Percentiles rank a stretch among this genome's conserved stretches.
Evolutionary conservation across 805 yeast genomes (phyloP).

Genomic region (Wickerhamomyces mucosus): DNA sequence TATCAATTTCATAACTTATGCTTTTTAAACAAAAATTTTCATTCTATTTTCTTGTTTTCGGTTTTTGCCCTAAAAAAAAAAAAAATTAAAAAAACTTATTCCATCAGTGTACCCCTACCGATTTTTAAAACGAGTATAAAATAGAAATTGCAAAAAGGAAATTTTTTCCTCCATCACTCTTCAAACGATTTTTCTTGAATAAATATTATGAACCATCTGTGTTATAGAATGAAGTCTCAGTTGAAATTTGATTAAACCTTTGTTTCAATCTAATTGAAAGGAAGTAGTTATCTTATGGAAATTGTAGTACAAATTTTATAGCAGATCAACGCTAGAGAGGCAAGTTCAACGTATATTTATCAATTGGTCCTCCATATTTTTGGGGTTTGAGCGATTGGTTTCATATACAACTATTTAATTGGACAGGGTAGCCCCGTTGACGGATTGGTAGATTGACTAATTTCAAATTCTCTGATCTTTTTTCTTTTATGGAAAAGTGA

Average conservation of each 20-base stretch:
- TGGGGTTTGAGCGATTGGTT: conserved; percentile 46
- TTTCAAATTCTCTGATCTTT: conserved; percentile 42
- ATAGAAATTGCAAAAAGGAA: conserved; percentile 4
- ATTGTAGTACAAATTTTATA: conserved; percentile 21
- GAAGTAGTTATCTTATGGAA: conserved; percentile 9
- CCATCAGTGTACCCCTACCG: too few relatives aligned
- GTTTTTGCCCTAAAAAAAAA: too few relatives aligned
- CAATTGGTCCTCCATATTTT: conserved; percentile 16
- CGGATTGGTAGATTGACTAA: conserved; percentile 70
- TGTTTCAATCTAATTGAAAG: not conserved
- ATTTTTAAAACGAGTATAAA: too few relatives aligned
- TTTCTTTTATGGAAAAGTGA: too few relatives aligned
- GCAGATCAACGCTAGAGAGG: conserved; percentile 58
- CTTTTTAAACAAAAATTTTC: too few relatives aligned
- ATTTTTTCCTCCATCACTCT: conserved; percentile 3
- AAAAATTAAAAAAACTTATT: too few relatives aligned
- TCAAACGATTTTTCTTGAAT: not conserved
- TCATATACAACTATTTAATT: conserved; percentile 26
- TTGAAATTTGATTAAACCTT: conserved; percentile 16
- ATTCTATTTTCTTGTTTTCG: too few relatives aligned
- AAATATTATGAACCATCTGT: conserved; percentile 35
- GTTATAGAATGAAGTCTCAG: conserved; percentile 40
- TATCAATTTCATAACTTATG: too few relatives aligned
- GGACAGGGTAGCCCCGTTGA: conserved; percentile 96
- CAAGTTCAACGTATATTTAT: conserved; percentile 20